Base-by-base conservation (phyloP, 2,329 filamentous ascomycete species). In the Aureobasidium musti region DNA sequence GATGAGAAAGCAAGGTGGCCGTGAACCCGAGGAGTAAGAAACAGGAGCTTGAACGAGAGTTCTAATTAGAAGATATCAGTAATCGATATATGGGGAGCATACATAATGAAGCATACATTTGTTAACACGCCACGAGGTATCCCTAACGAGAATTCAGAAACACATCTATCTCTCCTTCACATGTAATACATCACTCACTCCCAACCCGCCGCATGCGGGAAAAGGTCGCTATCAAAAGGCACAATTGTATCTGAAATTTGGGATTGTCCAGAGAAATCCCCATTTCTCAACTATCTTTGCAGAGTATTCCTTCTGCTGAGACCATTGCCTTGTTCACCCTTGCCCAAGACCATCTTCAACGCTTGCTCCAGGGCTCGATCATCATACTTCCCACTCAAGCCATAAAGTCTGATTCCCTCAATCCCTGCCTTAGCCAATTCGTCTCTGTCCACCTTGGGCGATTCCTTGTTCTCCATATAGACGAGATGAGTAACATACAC, bases 401-500 rank as follows among this genome's bases (percentile, higher is more conserved):
- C 92, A 74, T 95, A 94, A 0, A 96, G 81, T 65, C 88, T 83
- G 17, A 96, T 84, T 19, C 88, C 87, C 72, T 92, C 89, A 47
- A 98, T 91, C 0, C 92, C 92, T 69, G 92, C 76, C 21, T 79
- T 77, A 3, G 79, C 79, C 50, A 97, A 80, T 65, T 83, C 83
- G 6, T 83, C 83, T 59, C 82, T 86, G 71, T 96, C 87, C 1
- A 97, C 89, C 3, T 75, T 79, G 0, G 93, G 93, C 26, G 89
- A 87, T 0, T 84, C 85, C 0, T 86, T 83, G 0, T 88, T 89
- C 49, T 93, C 90, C 0, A 97, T 79, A 73, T 96, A 90, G 7
- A 97, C 82, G 17, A 97, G 77, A 75, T 97, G 93, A 7, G 90
- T 96, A 3, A 97, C 88, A 73, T 95, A 97, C 2, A 80, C 81